Evolutionary conservation across 129 eudicot genomes (phyloP), one percentile per base, ranked within the genome.

Genomic region (Smallanthus sonchifolius): DNA sequence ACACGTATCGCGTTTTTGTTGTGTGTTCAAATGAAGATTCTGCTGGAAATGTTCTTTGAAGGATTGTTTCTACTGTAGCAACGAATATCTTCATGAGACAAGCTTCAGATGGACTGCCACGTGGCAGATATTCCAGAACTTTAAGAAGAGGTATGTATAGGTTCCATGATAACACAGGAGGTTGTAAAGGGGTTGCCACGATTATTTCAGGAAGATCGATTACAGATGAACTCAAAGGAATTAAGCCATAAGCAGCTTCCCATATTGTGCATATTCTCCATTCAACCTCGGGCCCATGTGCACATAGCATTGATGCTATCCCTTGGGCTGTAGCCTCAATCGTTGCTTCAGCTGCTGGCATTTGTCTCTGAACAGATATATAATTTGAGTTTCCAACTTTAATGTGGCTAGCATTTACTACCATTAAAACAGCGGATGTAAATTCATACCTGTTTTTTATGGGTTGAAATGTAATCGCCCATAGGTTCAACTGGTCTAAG

Each of bases 181-280:
- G 98, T 77, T 94, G 98, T 63, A 90, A 76, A 42, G 98, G 98
- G n/a, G 98, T 84, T 20, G 98, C 98, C 10, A 94, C 98, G 55
- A 94, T 82, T 47, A 94, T 94, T 78, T 94, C 98, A n/a, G 98
- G 98, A 43, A 94, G 91, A 78, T 94, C 97, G 35, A 94, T 88
- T 5, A 89, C 91, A n/a, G 97, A 94, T 56, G 97, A 90, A 72
- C 97, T 90, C 54, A 94, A 73, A 19, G 98, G 97, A 56, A 94
- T 94, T 67, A 94, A 79, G 56, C 98, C 98, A 64, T 94, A 94
- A 34, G 98, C 98, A 83, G 98, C 98, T 88, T 94, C 98, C 98
- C 98, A 94, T 37, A 94, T 90, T 45, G 98, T 94, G 79, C 98
- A 94, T 72, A 94, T 94, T 79, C 98, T 90, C 98, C 98, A 94